Percentiles rank a stretch among this genome's conserved stretches.
Evolutionary conservation across 345 rosid genomes (phyloP).

Genomic region (Stellera chamaejasme): DNA sequence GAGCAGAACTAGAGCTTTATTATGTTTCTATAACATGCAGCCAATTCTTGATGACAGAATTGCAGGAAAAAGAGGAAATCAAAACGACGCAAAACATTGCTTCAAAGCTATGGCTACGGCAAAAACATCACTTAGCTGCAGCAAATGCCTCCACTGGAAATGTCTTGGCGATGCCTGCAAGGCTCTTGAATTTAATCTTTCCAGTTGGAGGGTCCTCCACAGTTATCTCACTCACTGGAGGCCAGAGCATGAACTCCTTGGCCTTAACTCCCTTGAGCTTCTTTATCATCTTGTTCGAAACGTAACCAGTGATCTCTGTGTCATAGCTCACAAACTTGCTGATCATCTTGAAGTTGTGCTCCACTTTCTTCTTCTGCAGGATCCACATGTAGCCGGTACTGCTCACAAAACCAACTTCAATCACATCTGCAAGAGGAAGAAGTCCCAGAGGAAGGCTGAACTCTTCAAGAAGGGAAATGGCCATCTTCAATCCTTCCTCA

Average conservation of each 20-base stretch:
- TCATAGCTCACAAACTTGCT: slow-evolving; percentile 44
- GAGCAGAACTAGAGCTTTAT: not conserved
- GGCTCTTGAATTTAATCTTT: slow-evolving; percentile 51
- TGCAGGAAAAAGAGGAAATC: not conserved
- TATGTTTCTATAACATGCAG: not conserved
- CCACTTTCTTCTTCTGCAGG: slow-evolving; percentile 40
- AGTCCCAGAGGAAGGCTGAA: slow-evolving; percentile 47
- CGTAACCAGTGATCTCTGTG: slow-evolving; percentile 28
- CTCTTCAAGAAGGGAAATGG: slow-evolving; percentile 31
- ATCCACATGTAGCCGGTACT: slow-evolving; percentile 52
- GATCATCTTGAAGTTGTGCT: slow-evolving; percentile 39
- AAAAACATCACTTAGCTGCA: slow-evolving; percentile 25
- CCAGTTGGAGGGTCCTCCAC: slow-evolving; percentile 37
- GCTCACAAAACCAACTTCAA: slow-evolving; percentile 46
- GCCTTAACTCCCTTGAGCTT: slow-evolving; percentile 57
- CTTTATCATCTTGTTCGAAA: slow-evolving; percentile 31
- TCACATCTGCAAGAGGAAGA: slow-evolving; percentile 41
- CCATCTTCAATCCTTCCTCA: slow-evolving; percentile 34
- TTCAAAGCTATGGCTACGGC: not conserved
- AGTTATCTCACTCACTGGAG: slow-evolving; percentile 30
- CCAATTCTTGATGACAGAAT: not conserved
- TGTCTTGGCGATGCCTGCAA: slow-evolving; percentile 47
- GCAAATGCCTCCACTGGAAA: slow-evolving; percentile 50
- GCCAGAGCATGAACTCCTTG: slow-evolving; percentile 50
- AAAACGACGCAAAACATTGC: not conserved